Evolutionary conservation across 805 yeast species (phyloP), one percentile per base, ranked within the genome.

Genomic region (Saturnispora zaruensis): DNA sequence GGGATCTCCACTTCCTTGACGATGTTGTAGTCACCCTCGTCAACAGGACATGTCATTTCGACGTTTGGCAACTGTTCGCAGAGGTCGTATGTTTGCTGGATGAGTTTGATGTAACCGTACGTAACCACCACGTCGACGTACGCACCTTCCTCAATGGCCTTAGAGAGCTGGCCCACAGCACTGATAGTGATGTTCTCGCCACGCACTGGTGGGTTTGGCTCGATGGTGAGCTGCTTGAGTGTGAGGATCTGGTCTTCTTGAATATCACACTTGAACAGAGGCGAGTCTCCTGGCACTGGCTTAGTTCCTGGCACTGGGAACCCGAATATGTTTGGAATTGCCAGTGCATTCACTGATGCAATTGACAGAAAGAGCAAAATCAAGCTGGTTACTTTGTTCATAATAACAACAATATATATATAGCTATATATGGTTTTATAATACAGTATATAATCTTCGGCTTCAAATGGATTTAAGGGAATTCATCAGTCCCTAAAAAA

Each of bases 81-180:
- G 54, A 93, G 72, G 66, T 93, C 98, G 65, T 83, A 86, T n/a
- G 95, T 87, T 64, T 89, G 91, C 59, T 87, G 84, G 48, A 93
- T 69, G 51, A 93, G 75, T 58, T 85, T 85, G 67, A 93, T 90
- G 69, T 85, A 90, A 5, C 98, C 99, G 61, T 89, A 84, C 56
- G 86, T 77, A 20, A 93, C 98, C 57, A 88, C 95, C 26, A 93
- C 91, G 57, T 90, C 96, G 46, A 93, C 95, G 60, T 90, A 93
- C 0, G 98, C 87, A 32, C 99, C 99, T 18, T 87, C 91, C 26
- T 66, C 78, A 34, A 93, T 70, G 7, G 71, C 72, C 46, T 74
- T 63, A 21, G 70, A 53, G 46, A 91, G 68, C 34, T 64, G 63
- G 3, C 96, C 99, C 5, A 71, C 65, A 2, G 96, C 99, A 20